Base-by-base conservation (phyloP, 148 eudicot species). In the Bassia scoparia region DNA sequence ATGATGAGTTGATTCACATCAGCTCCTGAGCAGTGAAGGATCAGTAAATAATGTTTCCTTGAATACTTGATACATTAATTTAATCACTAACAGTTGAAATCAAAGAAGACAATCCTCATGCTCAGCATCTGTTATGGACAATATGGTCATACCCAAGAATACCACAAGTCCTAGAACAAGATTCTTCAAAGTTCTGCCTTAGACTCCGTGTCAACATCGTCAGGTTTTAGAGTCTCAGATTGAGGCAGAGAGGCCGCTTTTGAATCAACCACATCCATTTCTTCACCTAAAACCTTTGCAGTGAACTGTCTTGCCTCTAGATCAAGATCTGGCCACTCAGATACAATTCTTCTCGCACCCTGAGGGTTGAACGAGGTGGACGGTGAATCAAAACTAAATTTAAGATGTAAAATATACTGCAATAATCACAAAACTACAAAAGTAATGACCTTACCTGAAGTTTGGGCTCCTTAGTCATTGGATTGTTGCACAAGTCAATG, bases 391-490 rank as follows among this genome's bases (percentile, higher is more conserved):
- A 33, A 48, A 26, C 59, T 52, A 48, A 41, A 41, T 41, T 8
- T 41, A 23, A 61, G n/a, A 61, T 14, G 7, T 7, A 44, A 56
- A 8, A 64, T 20, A 12, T n/a, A 23, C 0, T 33, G 49, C 30
- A 61, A 52, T 60, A 9, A 55, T 20, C 49, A 10, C 27, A 63
- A 38, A n/a, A n/a, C n/a, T n/a, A n/a, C n/a, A n/a, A n/a, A n/a
- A 30, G 21, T 31, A 17, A 37, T 14, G 31, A 70, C 33, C 61
- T 46, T 74, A 90, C 98, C 94, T 89, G 98, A 81, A 94, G 97
- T 77, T 94, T 94, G 58, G 98, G 98, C 75, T 94, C 98, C 83
- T 94, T 94, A 10, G 98, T 94, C 98, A 94, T 94, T 67, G 98
- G 98, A 76, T 94, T 94, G 80, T 94, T 94, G 85, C 98, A 94